Evolutionary conservation across 2,329 filamentous ascomycete genomes (phyloP).

Genomic region (Arthrocladium fulminans): DNA sequence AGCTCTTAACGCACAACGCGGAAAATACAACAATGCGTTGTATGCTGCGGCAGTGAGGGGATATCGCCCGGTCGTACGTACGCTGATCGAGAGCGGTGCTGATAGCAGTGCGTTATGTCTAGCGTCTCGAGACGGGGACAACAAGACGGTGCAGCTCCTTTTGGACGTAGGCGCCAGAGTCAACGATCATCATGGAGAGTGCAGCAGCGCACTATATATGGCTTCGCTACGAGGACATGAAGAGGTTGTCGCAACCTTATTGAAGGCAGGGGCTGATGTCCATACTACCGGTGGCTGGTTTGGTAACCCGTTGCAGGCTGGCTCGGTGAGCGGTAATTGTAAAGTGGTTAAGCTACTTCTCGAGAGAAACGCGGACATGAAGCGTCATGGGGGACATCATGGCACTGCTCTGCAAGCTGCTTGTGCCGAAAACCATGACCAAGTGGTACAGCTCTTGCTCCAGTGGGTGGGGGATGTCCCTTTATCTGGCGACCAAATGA

Average conservation of each 20-base stretch:
- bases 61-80: background rate
- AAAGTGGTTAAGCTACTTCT: constrained; percentile 6
- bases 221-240: constrained; percentile 4
- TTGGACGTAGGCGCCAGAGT: constrained; percentile 1
- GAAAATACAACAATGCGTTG: background rate
- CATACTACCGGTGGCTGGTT: background rate
- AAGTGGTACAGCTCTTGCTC: constrained; percentile 2
- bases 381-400: constrained; percentile 1
- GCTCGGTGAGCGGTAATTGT: constrained; percentile 1
- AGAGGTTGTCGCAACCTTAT: constrained; percentile 1
- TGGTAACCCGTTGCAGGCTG: constrained; percentile 4
- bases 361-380: constrained; percentile 3
- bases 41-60: background rate
- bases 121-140: constrained; percentile 1
- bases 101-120: constrained; percentile 1
- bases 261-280: background rate
- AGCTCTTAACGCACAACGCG: background rate
- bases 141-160: constrained; percentile 2
- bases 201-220: constrained; percentile 3
- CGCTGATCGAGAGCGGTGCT: constrained; percentile 1
- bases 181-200: background rate
- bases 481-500: constrained; percentile 11
- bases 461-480: background rate
- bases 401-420: constrained; percentile 2
- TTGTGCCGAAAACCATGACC: constrained; percentile 1